These are phyloP conservation scores for Monosporozyma siamensis DNA, from an alignment of 805 yeast genomes.

Conservation along the genomic window DNA sequence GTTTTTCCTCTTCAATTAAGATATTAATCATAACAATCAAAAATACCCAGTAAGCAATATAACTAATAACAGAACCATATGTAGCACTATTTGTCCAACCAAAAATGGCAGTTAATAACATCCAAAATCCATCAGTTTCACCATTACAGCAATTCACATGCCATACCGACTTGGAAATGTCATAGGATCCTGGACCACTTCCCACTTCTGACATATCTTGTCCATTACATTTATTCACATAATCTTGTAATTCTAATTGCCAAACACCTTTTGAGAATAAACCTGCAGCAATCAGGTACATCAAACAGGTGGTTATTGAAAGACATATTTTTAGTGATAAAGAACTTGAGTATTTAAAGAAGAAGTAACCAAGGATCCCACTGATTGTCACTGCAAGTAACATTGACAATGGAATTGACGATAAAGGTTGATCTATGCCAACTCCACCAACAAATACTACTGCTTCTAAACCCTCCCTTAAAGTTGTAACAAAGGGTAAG, in stretches of 20 bases:
- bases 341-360: conserved; percentile 74
- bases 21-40: conserved; percentile 36
- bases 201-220: conserved; percentile 83
- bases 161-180: conserved; percentile 72
- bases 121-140: conserved; percentile 86
- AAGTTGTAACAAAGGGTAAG: conserved; percentile 74
- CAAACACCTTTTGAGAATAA: conserved; percentile 79
- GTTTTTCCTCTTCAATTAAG: conserved; percentile 44
- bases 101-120: conserved; percentile 76
- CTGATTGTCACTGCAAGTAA: conserved; percentile 53
- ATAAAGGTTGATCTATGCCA: conserved; percentile 59
- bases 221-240: conserved; percentile 67
- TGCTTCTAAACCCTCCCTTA: conserved; percentile 87
- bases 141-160: conserved; percentile 94
- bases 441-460: conserved; percentile 88
- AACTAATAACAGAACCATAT: conserved; percentile 72
- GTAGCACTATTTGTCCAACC: conserved; percentile 97
- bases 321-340: conserved; percentile 67
- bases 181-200: conserved; percentile 89
- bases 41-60: conserved; percentile 59
- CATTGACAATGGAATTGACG: conserved; percentile 58
- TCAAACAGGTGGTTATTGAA: conserved; percentile 65
- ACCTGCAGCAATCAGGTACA: conserved; percentile 82
- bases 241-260: conserved; percentile 76
- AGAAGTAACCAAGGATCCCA: conserved; percentile 48